phyloP scores from a whole-genome alignment of 257 asterid species.

The Gardenia jasminoides region DNA sequence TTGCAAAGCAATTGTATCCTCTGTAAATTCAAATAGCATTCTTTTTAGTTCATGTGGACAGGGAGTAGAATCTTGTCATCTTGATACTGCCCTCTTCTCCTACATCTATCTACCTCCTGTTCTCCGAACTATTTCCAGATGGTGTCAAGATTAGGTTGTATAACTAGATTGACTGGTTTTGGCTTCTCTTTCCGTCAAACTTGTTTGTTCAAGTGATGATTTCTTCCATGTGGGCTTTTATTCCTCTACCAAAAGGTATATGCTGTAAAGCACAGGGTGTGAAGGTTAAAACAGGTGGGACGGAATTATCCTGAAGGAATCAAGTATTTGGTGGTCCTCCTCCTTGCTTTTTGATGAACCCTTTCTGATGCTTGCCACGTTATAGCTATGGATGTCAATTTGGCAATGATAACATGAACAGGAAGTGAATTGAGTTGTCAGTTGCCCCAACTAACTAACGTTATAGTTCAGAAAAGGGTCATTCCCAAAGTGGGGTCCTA shows the following conservation, averaged over 20 bases:
- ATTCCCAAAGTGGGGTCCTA: not conserved
- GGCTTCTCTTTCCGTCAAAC: not conserved
- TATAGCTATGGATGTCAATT: not conserved
- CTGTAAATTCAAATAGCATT: not conserved
- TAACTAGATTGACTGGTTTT: not conserved
- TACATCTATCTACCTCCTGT: not conserved
- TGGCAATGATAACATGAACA: not conserved
- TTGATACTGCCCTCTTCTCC: not conserved
- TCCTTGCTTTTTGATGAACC: not conserved
- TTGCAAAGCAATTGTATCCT: not conserved
- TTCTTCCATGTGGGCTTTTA: constrained; percentile 9
- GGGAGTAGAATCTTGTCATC: not conserved
- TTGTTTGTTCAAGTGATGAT: not conserved
- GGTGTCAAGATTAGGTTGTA: not conserved
- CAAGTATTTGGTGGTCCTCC: not conserved
- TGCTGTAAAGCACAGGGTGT: not conserved
- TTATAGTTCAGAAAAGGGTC: too few relatives aligned
- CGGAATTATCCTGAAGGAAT: constrained; percentile 1
- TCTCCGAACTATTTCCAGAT: not conserved
- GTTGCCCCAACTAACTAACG: constrained; percentile 5
- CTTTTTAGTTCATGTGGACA: not conserved
- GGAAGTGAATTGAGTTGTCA: constrained; percentile 1
- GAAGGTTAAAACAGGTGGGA: not conserved
- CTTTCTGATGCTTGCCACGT: constrained; percentile 10
- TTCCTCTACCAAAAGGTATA: not conserved